Percentiles rank a stretch among this genome's conserved stretches.
These are phyloP conservation scores for Huntiella decipiens DNA, from an alignment of 2,329 filamentous ascomycete species.

Conservation along the genomic window DNA sequence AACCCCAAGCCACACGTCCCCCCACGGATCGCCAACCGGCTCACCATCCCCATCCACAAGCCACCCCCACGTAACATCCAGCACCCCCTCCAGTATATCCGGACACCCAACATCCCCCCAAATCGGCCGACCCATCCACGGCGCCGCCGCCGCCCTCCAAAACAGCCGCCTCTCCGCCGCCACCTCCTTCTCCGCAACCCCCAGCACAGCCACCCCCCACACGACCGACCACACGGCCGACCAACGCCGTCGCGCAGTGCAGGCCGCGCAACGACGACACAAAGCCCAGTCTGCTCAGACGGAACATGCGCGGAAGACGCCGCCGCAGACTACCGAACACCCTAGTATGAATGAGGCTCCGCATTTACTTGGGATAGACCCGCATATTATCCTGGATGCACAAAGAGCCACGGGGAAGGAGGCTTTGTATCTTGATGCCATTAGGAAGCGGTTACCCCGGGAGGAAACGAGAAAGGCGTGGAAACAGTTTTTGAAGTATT, in stretches of 20 bases:
- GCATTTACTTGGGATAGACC: slow-evolving; percentile 37
- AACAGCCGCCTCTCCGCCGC: slow-evolving; percentile 10
- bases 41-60: slow-evolving; percentile 1
- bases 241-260: slow-evolving; percentile 26
- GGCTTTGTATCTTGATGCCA: slow-evolving; percentile 49
- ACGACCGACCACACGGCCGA: slow-evolving; percentile 1
- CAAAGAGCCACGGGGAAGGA: slow-evolving; percentile 63
- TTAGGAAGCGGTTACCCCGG: slow-evolving; percentile 29
- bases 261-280: slow-evolving; percentile 35
- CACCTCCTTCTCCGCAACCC: slow-evolving; percentile 6
- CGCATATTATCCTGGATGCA: slow-evolving; percentile 57
- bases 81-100: background rate
- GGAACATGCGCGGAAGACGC: slow-evolving; percentile 31
- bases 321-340: slow-evolving; percentile 30
- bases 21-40: background rate
- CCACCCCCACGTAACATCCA: background rate
- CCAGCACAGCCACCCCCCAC: slow-evolving; percentile 7
- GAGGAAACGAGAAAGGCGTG: slow-evolving; percentile 45
- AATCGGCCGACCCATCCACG: slow-evolving; percentile 12
- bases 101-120: slow-evolving; percentile 5
- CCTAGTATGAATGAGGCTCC: slow-evolving; percentile 37
- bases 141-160: slow-evolving; percentile 12
- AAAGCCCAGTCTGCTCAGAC: slow-evolving; percentile 37
- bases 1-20: background rate
- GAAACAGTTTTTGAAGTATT: slow-evolving; percentile 61